Evolutionary conservation across 495 filamentous ascomycete genomes (phyloP), one percentile per base, ranked within the genome.

Genomic region (Lasiosphaeriaceae sp.): DNA sequence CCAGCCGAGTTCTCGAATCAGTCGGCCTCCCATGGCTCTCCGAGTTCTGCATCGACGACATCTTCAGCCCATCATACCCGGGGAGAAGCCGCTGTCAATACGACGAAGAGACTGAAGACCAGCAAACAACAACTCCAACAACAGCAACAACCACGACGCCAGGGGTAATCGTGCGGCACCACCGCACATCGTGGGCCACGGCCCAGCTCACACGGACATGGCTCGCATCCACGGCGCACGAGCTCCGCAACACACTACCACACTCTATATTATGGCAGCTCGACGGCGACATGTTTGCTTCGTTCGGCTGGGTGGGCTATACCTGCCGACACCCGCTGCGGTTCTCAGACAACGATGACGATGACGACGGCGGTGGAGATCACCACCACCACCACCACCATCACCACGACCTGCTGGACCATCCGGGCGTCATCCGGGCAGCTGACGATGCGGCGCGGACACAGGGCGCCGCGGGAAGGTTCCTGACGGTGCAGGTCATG

Each of bases 271-370:
- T 47, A 12, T 75, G 72, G 72, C 64, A 67, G 52, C 61, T 75
- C 11, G 71, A 75, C 45, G 37, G 39, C 2, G 57, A 65, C 14
- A 72, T 75, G 50, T 71, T 71, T 22, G 19, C 21, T 14, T 46
- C 62, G 39, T 58, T 57, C 20, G 71, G 71, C 2, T 72, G 72
- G 72, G 68, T 63, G 9, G 72, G 72, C 20, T 73, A 73, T 22
- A 75, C 72, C 2, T 73, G 70, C 29, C 69, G 71, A 1, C 71
- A 73, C 39, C 64, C 65, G 14, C 26, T 23, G 50, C 19, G 19
- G 26, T 31, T 31, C 22, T 20, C 7, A 20, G 34, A 21, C 22
- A 12, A 16, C 16, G 35, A 22, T 34, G 8, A 8, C 16, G 24
- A 20, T 11, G 45, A 11, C 3, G 46, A 34, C n/a, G n/a, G n/a